A percentile compares a stretch with the other conserved stretches of the same genome.
phyloP scores from a whole-genome alignment of 176 grass and related monocot species.

The Puya raimondii region DNA sequence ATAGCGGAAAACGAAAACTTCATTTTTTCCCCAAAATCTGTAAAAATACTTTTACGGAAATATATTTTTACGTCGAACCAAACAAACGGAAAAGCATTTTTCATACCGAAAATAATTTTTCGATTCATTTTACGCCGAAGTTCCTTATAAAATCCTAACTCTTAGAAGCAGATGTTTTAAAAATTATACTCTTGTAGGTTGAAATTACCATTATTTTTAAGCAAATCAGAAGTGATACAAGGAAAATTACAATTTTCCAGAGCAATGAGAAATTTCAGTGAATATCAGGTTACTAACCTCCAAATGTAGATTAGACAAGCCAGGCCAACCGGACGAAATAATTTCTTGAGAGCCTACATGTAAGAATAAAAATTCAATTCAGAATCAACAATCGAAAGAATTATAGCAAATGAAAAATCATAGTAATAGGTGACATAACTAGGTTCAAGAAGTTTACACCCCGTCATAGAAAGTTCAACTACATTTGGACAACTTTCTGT shows the following conservation, averaged over 20 bases:
- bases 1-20: no score
- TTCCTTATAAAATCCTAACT: no score
- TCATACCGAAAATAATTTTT: no score
- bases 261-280: no score
- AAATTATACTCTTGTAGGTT: not conserved
- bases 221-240: not conserved
- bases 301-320: slow-evolving; percentile 49
- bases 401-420: not conserved
- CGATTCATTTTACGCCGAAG: no score
- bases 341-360: slow-evolving; percentile 50
- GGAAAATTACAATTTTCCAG: no score
- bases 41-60: no score
- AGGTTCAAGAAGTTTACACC: slow-evolving; percentile 69
- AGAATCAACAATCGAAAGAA: slow-evolving; percentile 3
- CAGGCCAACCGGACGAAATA: slow-evolving; percentile 67
- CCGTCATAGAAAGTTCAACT: slow-evolving; percentile 58
- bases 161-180: no score
- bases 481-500: slow-evolving; percentile 40
- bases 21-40: no score
- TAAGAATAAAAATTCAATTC: slow-evolving; percentile 5
- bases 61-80: no score
- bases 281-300: no score
- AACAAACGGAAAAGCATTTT: no score
- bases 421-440: slow-evolving; percentile 34
- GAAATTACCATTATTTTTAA: not conserved